These are phyloP conservation scores for Inga leiocalycina DNA, from an alignment of 306 rosid species.

Conservation along the genomic window DNA sequence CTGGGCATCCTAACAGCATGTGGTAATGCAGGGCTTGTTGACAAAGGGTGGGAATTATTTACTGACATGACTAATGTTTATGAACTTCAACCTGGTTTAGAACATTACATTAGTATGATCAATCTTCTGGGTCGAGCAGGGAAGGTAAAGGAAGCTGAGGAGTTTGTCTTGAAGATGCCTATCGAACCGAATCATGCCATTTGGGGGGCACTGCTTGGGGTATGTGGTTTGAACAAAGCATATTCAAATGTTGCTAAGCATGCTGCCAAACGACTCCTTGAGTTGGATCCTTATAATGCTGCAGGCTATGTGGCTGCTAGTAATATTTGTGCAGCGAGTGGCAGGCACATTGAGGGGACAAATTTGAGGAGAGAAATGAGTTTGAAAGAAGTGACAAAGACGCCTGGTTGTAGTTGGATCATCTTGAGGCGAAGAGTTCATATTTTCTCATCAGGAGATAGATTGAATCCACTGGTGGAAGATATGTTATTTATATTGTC, in stretches of 20 bases:
- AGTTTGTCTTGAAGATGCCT: slow-evolving; percentile 63
- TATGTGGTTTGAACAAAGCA: slow-evolving; percentile 51
- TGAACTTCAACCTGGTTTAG: slow-evolving; percentile 60
- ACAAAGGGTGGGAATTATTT: slow-evolving; percentile 56
- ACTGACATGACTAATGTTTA: slow-evolving; percentile 49
- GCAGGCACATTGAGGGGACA: slow-evolving; percentile 49
- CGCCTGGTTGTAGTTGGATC: slow-evolving; percentile 85
- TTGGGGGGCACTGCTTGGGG: slow-evolving; percentile 76
- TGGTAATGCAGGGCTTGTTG: slow-evolving; percentile 65
- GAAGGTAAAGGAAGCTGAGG: slow-evolving; percentile 63
- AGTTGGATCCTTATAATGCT: slow-evolving; percentile 5
- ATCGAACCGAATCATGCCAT: slow-evolving; percentile 56
- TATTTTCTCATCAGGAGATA: slow-evolving; percentile 58
- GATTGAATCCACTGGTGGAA: slow-evolving; percentile 36
- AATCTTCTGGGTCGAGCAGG: slow-evolving; percentile 81
- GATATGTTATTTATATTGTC: slow-evolving; percentile 32
- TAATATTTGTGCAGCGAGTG: slow-evolving; percentile 66
- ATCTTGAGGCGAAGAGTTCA: slow-evolving; percentile 44
- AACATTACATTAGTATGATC: slow-evolving; percentile 70
- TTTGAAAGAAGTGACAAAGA: slow-evolving; percentile 66
- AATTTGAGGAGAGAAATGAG: slow-evolving; percentile 71
- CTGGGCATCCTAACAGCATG: slow-evolving; percentile 72
- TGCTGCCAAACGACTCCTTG: slow-evolving; percentile 52
- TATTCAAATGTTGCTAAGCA: slow-evolving; percentile 45
- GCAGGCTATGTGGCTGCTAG: slow-evolving; percentile 15